Percentiles rank a stretch among this genome's conserved stretches.
phyloP scores from a whole-genome alignment of 2,329 filamentous ascomycete genomes.

The Arachnopeziza araneosa region DNA sequence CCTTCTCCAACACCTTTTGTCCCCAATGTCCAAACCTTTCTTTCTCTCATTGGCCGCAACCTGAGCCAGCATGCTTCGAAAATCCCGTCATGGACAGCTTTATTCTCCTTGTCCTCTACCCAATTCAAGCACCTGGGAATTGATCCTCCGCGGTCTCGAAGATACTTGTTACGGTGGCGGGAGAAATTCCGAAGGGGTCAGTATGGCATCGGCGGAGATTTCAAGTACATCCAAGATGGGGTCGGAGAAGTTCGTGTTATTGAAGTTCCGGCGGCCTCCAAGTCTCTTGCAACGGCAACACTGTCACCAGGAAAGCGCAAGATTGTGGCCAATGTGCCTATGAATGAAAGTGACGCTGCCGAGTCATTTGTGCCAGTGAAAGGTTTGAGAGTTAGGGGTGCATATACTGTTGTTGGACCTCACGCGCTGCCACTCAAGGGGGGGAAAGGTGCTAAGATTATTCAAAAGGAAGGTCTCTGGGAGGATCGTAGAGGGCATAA shows the following conservation, averaged over 20 bases:
- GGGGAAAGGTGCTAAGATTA: conserved; percentile 58
- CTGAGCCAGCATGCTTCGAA: conserved; percentile 79
- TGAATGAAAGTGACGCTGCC: conserved; percentile 31
- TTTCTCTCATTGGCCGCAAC: conserved; percentile 84
- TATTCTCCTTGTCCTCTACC: conserved; percentile 74
- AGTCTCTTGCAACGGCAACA: conserved; percentile 40
- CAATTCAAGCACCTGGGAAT: conserved; percentile 81
- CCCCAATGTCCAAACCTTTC: conserved; percentile 78
- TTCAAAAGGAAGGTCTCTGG: conserved; percentile 84
- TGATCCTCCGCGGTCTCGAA: conserved; percentile 74
- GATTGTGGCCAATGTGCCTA: conserved; percentile 53
- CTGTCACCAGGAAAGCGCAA: conserved; percentile 45
- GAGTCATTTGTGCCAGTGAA: conserved; percentile 48
- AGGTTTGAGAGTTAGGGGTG: conserved; percentile 63
- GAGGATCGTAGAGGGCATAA: conserved; percentile 81
- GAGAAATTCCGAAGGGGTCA: conserved; percentile 74
- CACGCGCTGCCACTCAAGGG: conserved; percentile 65
- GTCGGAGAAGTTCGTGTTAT: conserved; percentile 46
- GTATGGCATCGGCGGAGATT: conserved; percentile 77
- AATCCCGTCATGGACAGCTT: conserved; percentile 82
- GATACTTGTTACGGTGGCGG: conserved; percentile 84
- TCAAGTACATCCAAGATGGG: conserved; percentile 61
- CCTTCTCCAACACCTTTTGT: conserved; percentile 79
- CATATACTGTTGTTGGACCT: conserved; percentile 67
- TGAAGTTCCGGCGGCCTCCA: conserved; percentile 27